Percentiles rank a stretch among this genome's conserved stretches.
Conservation (phyloP, 306 rosid species). For the Prunus padus region DNA sequence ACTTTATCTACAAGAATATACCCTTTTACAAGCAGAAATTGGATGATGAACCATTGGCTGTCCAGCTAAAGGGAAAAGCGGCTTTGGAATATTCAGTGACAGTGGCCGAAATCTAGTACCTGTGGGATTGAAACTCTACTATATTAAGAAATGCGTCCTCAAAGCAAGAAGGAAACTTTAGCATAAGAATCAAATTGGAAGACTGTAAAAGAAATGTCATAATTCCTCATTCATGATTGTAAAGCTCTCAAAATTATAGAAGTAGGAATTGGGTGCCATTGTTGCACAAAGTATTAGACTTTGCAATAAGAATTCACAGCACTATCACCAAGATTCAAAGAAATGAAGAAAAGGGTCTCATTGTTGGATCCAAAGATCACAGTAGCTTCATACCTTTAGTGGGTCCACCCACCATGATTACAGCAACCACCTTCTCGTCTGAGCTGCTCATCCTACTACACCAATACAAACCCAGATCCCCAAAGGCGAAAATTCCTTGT, state of each 20-base stretch:
- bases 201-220: constrained; percentile 9
- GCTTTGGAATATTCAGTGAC: constrained; percentile 87
- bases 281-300: background rate
- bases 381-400: constrained; percentile 65
- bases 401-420: constrained; percentile 98
- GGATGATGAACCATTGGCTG: constrained; percentile 99
- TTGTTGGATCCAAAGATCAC: constrained; percentile 18
- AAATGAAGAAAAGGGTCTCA: constrained; percentile 14
- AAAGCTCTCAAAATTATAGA: background rate
- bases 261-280: background rate
- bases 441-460: constrained; percentile 53
- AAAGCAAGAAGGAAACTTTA: constrained; percentile 14
- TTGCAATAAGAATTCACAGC: background rate
- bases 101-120: constrained; percentile 97
- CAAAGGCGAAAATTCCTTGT: background rate
- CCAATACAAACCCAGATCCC: constrained; percentile 42
- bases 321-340: background rate
- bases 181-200: background rate
- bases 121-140: constrained; percentile 21
- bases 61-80: constrained; percentile 95
- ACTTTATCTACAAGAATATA: constrained; percentile 22
- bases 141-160: background rate
- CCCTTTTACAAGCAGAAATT: constrained; percentile 92
- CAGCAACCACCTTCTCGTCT: constrained; percentile 80
- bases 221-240: background rate